These are phyloP conservation scores for Tolypocladium capitatum DNA, from an alignment of 2,329 filamentous ascomycete species.

Conservation along the genomic window DNA sequence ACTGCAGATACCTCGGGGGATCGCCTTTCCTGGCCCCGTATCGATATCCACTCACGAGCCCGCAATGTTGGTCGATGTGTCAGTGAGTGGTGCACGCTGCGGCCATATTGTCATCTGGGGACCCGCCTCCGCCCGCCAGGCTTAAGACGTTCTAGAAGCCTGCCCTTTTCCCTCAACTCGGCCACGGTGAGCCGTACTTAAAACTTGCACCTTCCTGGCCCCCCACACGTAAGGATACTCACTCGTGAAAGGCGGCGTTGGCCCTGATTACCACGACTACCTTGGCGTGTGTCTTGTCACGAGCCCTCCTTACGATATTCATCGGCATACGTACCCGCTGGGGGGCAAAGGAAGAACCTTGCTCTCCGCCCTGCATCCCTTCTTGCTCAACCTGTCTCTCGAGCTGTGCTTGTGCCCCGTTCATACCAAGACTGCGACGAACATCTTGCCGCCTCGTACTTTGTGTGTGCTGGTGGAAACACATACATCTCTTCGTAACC, in stretches of 20 bases:
- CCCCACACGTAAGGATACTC: background rate
- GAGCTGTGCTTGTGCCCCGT: background rate
- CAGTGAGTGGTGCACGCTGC: background rate
- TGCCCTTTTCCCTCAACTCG: background rate
- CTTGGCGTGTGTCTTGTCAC: background rate
- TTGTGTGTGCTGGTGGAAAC: background rate
- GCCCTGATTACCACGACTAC: background rate
- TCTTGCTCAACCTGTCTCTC: background rate
- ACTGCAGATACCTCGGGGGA: background rate
- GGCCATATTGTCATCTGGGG: background rate
- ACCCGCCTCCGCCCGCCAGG: background rate
- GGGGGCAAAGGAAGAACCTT: background rate
- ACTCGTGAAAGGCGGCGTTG: background rate
- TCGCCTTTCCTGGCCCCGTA: background rate
- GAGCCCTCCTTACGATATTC: background rate
- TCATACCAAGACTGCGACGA: background rate
- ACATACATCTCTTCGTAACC: background rate
- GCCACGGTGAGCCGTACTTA: background rate
- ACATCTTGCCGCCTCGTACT: background rate
- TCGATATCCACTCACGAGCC: background rate
- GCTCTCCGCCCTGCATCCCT: background rate
- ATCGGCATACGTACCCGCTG: background rate
- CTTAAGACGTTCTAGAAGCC: conserved; percentile 1
- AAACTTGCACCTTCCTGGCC: background rate
- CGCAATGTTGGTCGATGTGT: background rate